These are phyloP conservation scores for Cercophora newfieldiana DNA, from an alignment of 495 filamentous ascomycete species.

Conservation along the genomic window DNA sequence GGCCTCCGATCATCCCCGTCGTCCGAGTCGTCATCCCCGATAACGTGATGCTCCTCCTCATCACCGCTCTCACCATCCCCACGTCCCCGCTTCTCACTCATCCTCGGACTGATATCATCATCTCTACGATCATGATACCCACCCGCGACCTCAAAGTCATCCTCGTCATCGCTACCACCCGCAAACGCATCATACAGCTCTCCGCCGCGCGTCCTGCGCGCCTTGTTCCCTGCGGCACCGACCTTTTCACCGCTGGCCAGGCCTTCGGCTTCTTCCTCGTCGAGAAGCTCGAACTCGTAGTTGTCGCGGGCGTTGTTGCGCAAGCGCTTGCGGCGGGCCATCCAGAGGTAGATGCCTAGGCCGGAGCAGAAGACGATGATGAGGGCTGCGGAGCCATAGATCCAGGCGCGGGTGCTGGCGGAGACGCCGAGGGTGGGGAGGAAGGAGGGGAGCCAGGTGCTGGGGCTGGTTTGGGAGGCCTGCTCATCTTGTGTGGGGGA, in stretches of 20 bases:
- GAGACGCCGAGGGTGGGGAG: conserved; percentile 94
- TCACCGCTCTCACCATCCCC: conserved; percentile 41
- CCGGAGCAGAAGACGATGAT: conserved; percentile 83
- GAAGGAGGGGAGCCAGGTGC: conserved; percentile 76
- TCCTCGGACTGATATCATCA: conserved; percentile 24
- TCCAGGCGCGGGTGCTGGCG: conserved; percentile 89
- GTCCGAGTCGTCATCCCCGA: conserved; percentile 34
- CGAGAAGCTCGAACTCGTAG: conserved; percentile 93
- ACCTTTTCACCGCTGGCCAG: conserved; percentile 31
- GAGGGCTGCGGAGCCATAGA: conserved; percentile 80
- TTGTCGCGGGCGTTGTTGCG: conserved; percentile 75
- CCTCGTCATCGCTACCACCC: conserved; percentile 58
- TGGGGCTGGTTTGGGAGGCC: conserved; percentile 42
- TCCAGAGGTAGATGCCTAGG: conserved; percentile 75
- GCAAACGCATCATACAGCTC: conserved; percentile 96
- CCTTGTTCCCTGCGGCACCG: conserved; percentile 30
- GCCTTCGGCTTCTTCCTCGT: conserved; percentile 74
- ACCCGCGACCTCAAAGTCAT: conserved; percentile 15
- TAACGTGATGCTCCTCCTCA: conserved; percentile 32
- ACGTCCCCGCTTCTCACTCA: conserved; percentile 25
- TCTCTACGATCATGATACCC: conserved; percentile 16
- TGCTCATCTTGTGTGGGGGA: conserved; percentile 29
- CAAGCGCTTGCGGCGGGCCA: conserved; percentile 73
- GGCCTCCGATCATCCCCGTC: conserved; percentile 23
- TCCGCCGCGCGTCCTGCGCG: conserved; percentile 62